Evolutionary conservation across 2,329 filamentous ascomycete genomes (phyloP).

Genomic region (Microsporum audouinii): DNA sequence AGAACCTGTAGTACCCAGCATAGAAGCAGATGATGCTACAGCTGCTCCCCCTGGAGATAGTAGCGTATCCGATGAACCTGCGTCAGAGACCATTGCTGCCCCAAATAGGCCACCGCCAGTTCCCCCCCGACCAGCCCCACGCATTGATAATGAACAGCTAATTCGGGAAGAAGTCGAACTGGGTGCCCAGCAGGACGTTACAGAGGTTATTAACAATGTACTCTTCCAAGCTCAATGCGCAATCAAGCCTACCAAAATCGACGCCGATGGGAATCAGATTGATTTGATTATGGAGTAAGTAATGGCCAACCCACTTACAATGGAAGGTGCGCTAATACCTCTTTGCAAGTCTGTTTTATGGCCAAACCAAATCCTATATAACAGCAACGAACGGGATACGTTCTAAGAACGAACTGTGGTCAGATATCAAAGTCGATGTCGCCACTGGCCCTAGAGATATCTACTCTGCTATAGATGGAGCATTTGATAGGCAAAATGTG

Average conservation of each 20-base stretch:
- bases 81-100: conserved; percentile 21
- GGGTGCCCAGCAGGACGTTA: conserved; percentile 81
- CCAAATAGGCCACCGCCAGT: conserved; percentile 46
- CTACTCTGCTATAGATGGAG: conserved; percentile 72
- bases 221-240: conserved; percentile 84
- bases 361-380: conserved; percentile 35
- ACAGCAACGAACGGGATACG: conserved; percentile 37
- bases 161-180: conserved; percentile 43
- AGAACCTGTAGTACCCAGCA: not conserved
- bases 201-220: conserved; percentile 88
- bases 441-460: conserved; percentile 52
- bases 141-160: conserved; percentile 25
- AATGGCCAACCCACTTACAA: not conserved
- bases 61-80: not conserved
- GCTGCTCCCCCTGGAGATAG: not conserved
- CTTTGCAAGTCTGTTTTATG: conserved; percentile 39
- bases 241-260: conserved; percentile 57
- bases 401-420: conserved; percentile 47
- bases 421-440: conserved; percentile 52
- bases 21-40: not conserved
- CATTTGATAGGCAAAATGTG: conserved; percentile 70
- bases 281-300: conserved; percentile 61
- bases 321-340: not conserved
- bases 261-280: conserved; percentile 61
- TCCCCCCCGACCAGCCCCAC: conserved; percentile 41